These are phyloP conservation scores for Erysiphe pisi DNA, from an alignment of 2,329 filamentous ascomycete species.

Conservation along the genomic window DNA sequence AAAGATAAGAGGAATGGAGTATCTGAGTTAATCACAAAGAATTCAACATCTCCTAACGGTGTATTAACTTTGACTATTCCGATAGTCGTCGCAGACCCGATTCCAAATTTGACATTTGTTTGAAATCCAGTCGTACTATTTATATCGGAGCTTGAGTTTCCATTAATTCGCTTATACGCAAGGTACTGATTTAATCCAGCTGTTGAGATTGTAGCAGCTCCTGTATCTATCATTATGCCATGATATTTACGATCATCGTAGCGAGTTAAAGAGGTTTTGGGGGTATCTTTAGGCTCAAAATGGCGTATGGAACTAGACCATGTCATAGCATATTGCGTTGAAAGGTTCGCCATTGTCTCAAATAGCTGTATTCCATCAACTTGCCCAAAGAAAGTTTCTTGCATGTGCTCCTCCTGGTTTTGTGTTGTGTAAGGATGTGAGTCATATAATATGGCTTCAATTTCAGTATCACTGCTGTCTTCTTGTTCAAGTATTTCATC, in stretches of 20 bases:
- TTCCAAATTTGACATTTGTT: background rate
- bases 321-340: background rate
- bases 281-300: background rate
- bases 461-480: background rate
- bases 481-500: background rate
- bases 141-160: background rate
- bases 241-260: background rate
- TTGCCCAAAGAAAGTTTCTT: background rate
- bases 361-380: background rate
- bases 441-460: background rate
- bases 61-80: no score
- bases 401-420: no score
- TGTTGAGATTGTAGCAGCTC: background rate
- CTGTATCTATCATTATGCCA: background rate
- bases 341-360: background rate
- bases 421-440: no score
- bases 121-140: background rate
- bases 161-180: background rate
- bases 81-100: background rate
- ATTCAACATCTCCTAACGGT: background rate
- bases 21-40: background rate
- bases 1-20: background rate
- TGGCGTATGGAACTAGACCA: background rate
- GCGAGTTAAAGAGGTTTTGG: background rate
- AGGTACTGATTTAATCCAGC: background rate